These are phyloP conservation scores for Pythium brassicae DNA, from an alignment of 352 stramenopile genomes.

Conservation along the genomic window DNA sequence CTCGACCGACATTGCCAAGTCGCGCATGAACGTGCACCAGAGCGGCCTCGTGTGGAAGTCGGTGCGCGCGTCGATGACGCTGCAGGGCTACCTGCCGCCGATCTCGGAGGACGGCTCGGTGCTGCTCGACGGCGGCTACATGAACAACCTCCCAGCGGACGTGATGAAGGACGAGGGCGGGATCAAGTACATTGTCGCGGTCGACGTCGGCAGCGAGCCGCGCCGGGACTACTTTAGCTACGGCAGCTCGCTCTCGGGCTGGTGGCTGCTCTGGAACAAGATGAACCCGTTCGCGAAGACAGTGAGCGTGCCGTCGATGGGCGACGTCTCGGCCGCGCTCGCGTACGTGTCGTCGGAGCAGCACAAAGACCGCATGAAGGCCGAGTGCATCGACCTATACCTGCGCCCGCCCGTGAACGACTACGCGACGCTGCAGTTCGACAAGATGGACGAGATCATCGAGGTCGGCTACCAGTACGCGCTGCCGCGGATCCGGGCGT, in stretches of 20 bases:
- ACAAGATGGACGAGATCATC: slow-evolving; percentile 91
- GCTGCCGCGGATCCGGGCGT: slow-evolving; percentile 59
- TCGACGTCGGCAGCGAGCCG: slow-evolving; percentile 85
- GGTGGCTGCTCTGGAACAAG: slow-evolving; percentile 90
- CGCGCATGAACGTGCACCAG: slow-evolving; percentile 80
- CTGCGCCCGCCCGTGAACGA: slow-evolving; percentile 85
- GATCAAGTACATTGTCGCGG: slow-evolving; percentile 87
- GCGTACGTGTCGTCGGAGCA: slow-evolving; percentile 90
- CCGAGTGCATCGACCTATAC: slow-evolving; percentile 86
- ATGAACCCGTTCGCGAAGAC: slow-evolving; percentile 87
- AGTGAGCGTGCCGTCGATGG: slow-evolving; percentile 89
- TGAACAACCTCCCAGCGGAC: slow-evolving; percentile 92
- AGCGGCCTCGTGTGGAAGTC: slow-evolving; percentile 88
- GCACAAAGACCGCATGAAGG: slow-evolving; percentile 81
- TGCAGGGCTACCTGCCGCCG: slow-evolving; percentile 89
- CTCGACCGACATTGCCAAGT: slow-evolving; percentile 90
- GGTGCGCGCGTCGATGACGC: slow-evolving; percentile 89
- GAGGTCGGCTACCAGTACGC: slow-evolving; percentile 82
- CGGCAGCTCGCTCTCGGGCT: slow-evolving; percentile 75
- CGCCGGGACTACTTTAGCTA: slow-evolving; percentile 79
- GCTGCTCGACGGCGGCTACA: slow-evolving; percentile 89
- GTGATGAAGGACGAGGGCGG: slow-evolving; percentile 88
- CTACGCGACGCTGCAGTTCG: slow-evolving; percentile 90
- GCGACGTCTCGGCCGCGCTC: slow-evolving; percentile 85
- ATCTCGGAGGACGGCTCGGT: slow-evolving; percentile 87